Conservation (phyloP, 345 rosid species). For the Lumnitzera littorea region DNA sequence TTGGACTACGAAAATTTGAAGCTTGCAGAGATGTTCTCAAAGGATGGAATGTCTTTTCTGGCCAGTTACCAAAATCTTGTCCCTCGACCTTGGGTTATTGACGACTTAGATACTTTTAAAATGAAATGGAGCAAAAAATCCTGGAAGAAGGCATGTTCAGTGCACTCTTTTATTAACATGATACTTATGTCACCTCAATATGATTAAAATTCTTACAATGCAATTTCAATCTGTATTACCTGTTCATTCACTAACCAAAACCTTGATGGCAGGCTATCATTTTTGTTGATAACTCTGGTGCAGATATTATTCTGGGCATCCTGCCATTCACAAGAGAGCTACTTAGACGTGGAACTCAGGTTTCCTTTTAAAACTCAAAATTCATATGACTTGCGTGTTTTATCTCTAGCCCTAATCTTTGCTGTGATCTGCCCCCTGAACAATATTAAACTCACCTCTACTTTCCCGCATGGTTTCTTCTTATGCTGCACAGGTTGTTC, state of each 20-base stretch:
- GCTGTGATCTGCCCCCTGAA: background rate
- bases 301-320: conserved; percentile 91
- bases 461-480: background rate
- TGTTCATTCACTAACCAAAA: conserved; percentile 13
- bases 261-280: conserved; percentile 62
- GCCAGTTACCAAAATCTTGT: conserved; percentile 94
- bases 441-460: background rate
- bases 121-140: conserved; percentile 75
- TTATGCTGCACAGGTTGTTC: conserved; percentile 53
- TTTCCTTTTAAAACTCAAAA: conserved; percentile 14
- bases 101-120: conserved; percentile 79
- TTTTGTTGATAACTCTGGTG: conserved; percentile 97
- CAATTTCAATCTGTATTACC: conserved; percentile 1
- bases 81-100: conserved; percentile 92
- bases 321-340: conserved; percentile 93
- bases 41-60: conserved; percentile 89
- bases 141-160: conserved; percentile 78
- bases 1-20: conserved; percentile 21
- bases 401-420: background rate
- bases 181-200: no score
- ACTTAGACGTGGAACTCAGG: conserved; percentile 84
- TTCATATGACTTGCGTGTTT: background rate
- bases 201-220: background rate
- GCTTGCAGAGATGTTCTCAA: conserved; percentile 99
- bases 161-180: background rate